These are phyloP conservation scores for Daldinia sp. DNA, from an alignment of 2,329 filamentous ascomycete species.

Conservation along the genomic window DNA sequence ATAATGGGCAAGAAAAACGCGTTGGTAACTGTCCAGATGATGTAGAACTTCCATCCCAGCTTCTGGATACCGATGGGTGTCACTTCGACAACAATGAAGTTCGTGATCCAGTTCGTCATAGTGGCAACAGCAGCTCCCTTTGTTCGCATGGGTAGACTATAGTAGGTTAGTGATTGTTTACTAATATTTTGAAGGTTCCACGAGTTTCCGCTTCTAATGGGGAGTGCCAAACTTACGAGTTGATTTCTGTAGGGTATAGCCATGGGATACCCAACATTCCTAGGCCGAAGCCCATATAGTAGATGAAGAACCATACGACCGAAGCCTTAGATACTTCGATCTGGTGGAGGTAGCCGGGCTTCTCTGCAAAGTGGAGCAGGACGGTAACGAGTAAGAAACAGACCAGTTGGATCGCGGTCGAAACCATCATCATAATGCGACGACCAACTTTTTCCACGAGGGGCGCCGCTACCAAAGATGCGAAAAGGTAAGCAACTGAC, in stretches of 20 bases:
- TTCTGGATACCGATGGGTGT: slow-evolving; percentile 48
- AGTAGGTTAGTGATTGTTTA: slow-evolving; percentile 1
- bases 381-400: slow-evolving; percentile 46
- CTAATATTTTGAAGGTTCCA: not conserved
- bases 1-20: slow-evolving; percentile 53
- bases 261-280: slow-evolving; percentile 51
- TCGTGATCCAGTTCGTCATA: slow-evolving; percentile 49
- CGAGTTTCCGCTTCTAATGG: not conserved
- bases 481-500: slow-evolving; percentile 41
- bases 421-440: slow-evolving; percentile 45
- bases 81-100: slow-evolving; percentile 47
- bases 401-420: slow-evolving; percentile 40
- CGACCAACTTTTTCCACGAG: slow-evolving; percentile 45
- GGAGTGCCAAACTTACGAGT: slow-evolving; percentile 40
- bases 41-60: slow-evolving; percentile 59
- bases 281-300: slow-evolving; percentile 45
- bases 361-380: slow-evolving; percentile 39
- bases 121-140: slow-evolving; percentile 50
- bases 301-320: slow-evolving; percentile 46
- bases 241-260: slow-evolving; percentile 54
- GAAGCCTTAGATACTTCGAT: slow-evolving; percentile 41
- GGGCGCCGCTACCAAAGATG: slow-evolving; percentile 41
- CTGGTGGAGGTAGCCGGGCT: slow-evolving; percentile 32
- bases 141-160: slow-evolving; percentile 49
- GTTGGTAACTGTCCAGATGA: slow-evolving; percentile 59